Percentiles rank a stretch among this genome's conserved stretches.
These are phyloP conservation scores for Nakataea oryzae DNA, from an alignment of 2,329 filamentous ascomycete genomes.

Conservation along the genomic window DNA sequence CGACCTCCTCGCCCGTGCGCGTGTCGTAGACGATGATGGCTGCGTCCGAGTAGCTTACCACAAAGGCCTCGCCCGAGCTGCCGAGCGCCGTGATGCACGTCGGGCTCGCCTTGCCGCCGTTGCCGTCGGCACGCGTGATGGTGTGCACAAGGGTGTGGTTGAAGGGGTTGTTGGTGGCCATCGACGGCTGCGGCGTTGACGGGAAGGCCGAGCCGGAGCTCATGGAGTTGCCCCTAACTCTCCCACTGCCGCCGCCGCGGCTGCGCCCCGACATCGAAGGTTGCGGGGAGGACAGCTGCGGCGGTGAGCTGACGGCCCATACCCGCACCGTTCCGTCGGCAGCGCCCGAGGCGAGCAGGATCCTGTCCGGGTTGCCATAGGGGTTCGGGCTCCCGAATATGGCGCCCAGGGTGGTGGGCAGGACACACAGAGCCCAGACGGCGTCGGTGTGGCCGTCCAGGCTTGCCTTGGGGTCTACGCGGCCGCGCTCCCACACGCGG, in stretches of 20 bases:
- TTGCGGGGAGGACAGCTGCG: conserved; percentile 73
- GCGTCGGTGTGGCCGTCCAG: conserved; percentile 91
- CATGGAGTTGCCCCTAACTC: conserved; percentile 82
- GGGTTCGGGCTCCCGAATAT: conserved; percentile 68
- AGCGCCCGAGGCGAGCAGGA: conserved; percentile 81
- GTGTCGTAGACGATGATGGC: conserved; percentile 90
- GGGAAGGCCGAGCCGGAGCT: conserved; percentile 90
- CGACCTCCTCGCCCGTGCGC: conserved; percentile 79
- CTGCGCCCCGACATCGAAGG: conserved; percentile 46
- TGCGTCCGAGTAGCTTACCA: conserved; percentile 86
- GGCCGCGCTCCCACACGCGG: conserved; percentile 87
- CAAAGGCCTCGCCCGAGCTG: conserved; percentile 73
- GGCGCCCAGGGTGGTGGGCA: conserved; percentile 71
- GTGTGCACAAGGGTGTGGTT: conserved; percentile 80
- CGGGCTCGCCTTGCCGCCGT: conserved; percentile 52
- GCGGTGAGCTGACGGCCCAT: conserved; percentile 89
- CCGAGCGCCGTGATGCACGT: conserved; percentile 92
- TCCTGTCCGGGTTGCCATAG: conserved; percentile 73
- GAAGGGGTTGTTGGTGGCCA: conserved; percentile 78
- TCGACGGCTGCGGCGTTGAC: conserved; percentile 78
- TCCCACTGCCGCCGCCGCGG: conserved; percentile 46
- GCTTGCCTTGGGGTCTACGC: conserved; percentile 90
- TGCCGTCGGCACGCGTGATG: conserved; percentile 58
- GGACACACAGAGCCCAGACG: conserved; percentile 88
- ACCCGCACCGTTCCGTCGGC: conserved; percentile 87